Base-by-base conservation (phyloP, 805 yeast species). In the Saccharomycopsis javanensis region DNA sequence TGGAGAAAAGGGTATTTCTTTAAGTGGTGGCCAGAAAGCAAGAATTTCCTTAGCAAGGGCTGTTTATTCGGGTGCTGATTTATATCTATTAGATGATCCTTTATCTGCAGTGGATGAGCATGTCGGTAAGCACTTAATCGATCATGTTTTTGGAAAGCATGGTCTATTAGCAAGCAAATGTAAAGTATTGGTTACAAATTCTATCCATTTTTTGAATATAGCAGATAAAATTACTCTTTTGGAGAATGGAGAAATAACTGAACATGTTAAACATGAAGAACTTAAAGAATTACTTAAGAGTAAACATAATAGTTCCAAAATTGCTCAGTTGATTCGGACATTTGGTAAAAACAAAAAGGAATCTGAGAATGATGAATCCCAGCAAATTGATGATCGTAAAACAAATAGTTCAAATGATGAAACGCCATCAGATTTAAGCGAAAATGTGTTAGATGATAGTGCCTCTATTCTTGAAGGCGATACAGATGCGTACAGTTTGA, bases 21-120 rank as follows among this genome's bases (percentile, higher is more conserved):
- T 94, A 53, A 88, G 96, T 46, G 99, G 99, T 54, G 99, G 99
- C 50, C 99, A 94, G 71, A 94, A 94, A 76, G 98, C 99, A 0
- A 83, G 99, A 69, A 77, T 94, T 37, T 84, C 96, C 1, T 78
- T 94, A 55, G 99, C 99, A 0, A 81, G 99, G 68, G 97, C 99
- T 11, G 96, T 94, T 8, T 94, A 94, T 68, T 80, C 96, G 11
- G 79, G 98, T 62, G 95, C 98, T 2, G 98, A 94, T 67, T 81
- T 94, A 31, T 90, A 88, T 68, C 72, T 94, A 45, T 72, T 94
- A 61, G 99, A 94, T 69, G 99, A 94, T 71, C 88, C 96, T 8
- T 77, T 94, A 59, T 86, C 96, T 68, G 99, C 99, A 27, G 99
- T 94, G 46, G 99, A 94, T 71, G 97, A 90, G 65, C 99, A 94